A percentile compares a stretch with the other conserved stretches of the same genome.
These are phyloP conservation scores for Backusella luteola DNA, from an alignment of 192 early-diverging fungal species.

Conservation along the genomic window DNA sequence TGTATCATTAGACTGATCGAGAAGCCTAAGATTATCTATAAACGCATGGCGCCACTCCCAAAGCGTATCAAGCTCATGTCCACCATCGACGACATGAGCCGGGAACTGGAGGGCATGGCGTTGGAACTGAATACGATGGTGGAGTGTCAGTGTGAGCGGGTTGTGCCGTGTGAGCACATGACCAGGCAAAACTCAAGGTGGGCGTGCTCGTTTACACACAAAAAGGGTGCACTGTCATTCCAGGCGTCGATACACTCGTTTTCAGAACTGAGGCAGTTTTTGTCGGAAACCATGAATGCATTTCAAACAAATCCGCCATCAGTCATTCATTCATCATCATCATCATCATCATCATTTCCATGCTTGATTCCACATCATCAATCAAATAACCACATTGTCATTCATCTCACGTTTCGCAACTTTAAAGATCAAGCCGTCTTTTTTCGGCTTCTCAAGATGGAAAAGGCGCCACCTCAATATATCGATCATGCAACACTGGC, in stretches of 20 bases:
- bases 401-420: not conserved
- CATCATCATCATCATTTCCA: not conserved
- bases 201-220: not conserved
- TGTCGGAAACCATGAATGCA: not conserved
- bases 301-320: not conserved
- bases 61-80: not conserved
- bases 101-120: not conserved
- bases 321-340: not conserved
- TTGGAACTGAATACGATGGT: not conserved
- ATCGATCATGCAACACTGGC: not conserved
- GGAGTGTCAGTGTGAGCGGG: not conserved
- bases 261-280: not conserved
- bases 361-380: not conserved
- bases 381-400: not conserved
- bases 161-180: not conserved
- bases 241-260: not conserved
- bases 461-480: not conserved
- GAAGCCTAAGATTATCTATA: not conserved
- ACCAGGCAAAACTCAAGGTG: not conserved
- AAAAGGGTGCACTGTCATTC: not conserved
- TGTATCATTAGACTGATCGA: not conserved
- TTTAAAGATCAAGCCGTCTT: not conserved
- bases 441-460: not conserved
- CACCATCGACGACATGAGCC: not conserved
- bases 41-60: not conserved